Evolutionary conservation across 345 rosid genomes (phyloP).

Genomic region (Noccaea caerulescens): DNA sequence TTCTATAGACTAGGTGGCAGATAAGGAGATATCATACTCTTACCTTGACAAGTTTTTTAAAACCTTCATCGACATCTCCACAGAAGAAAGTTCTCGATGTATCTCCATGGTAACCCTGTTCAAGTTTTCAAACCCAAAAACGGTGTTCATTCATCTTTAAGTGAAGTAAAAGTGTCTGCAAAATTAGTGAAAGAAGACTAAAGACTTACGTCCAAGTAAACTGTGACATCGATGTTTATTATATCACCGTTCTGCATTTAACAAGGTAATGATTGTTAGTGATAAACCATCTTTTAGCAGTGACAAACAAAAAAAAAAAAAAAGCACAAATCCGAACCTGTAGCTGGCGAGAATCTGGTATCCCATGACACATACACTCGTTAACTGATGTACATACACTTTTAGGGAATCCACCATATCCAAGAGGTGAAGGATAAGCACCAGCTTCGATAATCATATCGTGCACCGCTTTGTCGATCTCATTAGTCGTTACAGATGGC

Average conservation of each 20-base stretch:
- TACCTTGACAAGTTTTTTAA: constrained; percentile 75
- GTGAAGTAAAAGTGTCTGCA: constrained; percentile 34
- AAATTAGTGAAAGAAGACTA: constrained; percentile 25
- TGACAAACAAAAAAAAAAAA: background rate
- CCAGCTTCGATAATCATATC: constrained; percentile 90
- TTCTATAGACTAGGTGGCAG: background rate
- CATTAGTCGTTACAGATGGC: constrained; percentile 93
- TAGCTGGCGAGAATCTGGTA: constrained; percentile 96
- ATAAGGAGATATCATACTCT: constrained; percentile 4
- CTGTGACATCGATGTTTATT: constrained; percentile 90
- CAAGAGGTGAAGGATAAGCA: constrained; percentile 99
- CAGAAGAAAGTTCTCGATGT: constrained; percentile 89
- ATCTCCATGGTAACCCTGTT: constrained; percentile 95
- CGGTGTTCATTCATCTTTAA: background rate
- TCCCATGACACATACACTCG: constrained; percentile 97
- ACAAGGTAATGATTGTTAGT: constrained; percentile 24
- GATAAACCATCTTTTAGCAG: constrained; percentile 26
- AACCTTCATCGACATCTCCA: constrained; percentile 64
- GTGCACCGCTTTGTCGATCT: constrained; percentile 93
- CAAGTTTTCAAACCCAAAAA: constrained; percentile 13
- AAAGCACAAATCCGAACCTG: constrained; percentile 56
- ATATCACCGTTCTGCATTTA: constrained; percentile 84
- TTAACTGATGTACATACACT: constrained; percentile 95
- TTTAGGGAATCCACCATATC: constrained; percentile 94
- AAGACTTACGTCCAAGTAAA: constrained; percentile 78